Percentiles rank a stretch among this genome's conserved stretches.
phyloP scores from a whole-genome alignment of 2,329 filamentous ascomycete genomes.

The Fusarium pseudonygamai region DNA sequence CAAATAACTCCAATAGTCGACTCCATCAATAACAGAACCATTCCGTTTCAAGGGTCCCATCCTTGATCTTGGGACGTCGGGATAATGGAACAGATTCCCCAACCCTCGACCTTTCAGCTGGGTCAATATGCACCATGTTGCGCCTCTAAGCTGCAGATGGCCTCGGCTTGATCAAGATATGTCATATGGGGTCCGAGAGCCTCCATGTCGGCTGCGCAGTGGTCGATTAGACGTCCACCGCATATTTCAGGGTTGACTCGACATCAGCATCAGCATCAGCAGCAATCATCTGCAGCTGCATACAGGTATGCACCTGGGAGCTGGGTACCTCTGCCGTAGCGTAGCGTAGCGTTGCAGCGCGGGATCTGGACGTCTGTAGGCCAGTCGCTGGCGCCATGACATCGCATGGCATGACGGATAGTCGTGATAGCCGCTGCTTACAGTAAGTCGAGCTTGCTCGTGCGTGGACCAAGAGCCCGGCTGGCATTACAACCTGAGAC shows the following conservation, averaged over 20 bases:
- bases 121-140: conserved; percentile 31
- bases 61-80: conserved; percentile 8
- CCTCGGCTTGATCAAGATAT: conserved; percentile 24
- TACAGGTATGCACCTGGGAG: neutral
- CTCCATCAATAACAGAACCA: neutral
- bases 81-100: conserved; percentile 8
- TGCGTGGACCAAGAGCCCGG: conserved; percentile 10
- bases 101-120: conserved; percentile 36
- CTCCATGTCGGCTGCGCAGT: conserved; percentile 27
- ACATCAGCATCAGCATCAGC: neutral
- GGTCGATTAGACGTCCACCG: conserved; percentile 20
- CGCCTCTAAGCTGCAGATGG: conserved; percentile 34
- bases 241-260: conserved; percentile 20
- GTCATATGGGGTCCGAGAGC: conserved; percentile 33
- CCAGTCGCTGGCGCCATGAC: neutral
- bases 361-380: conserved; percentile 23
- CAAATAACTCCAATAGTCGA: neutral
- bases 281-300: conserved; percentile 16
- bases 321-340: conserved; percentile 18
- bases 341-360: conserved; percentile 25
- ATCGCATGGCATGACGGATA: neutral
- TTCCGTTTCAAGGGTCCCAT: conserved; percentile 18
- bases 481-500: conserved; percentile 23
- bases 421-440: conserved; percentile 2
- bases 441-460: neutral